Conservation (phyloP, 169 alveolate species). For the Cytauxzoon felis region DNA sequence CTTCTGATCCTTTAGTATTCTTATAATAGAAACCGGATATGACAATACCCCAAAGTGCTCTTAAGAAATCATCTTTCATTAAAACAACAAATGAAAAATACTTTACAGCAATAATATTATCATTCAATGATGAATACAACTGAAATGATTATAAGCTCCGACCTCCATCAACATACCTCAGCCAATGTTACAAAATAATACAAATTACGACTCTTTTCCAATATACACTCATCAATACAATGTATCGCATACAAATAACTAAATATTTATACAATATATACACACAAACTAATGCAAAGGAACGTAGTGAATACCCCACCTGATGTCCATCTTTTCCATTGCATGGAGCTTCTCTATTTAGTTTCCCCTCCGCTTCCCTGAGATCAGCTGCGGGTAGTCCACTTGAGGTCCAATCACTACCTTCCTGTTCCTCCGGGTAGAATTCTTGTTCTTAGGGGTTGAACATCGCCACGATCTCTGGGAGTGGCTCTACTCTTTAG, state of each 20-base stretch:
- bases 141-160: neutral
- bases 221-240: slow-evolving; percentile 47
- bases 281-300: no score
- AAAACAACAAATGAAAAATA: slow-evolving; percentile 52
- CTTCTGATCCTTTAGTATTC: neutral
- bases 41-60: slow-evolving; percentile 58
- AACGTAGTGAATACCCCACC: no score
- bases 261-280: neutral
- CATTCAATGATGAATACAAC: slow-evolving; percentile 44
- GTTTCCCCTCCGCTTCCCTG: no score
- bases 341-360: no score
- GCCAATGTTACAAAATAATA: slow-evolving; percentile 53
- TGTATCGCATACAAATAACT: slow-evolving; percentile 9
- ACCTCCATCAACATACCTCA: slow-evolving; percentile 13
- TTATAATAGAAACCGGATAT: neutral
- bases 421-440: no score
- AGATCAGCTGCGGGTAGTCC: no score
- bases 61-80: slow-evolving; percentile 25
- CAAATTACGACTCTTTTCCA: slow-evolving; percentile 31
- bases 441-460: no score
- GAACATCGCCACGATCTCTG: no score
- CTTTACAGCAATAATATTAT: slow-evolving; percentile 30
- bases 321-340: no score
- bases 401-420: no score
- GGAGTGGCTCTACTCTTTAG: no score